Percentiles rank a stretch among this genome's conserved stretches.
phyloP scores from a whole-genome alignment of 306 rosid genomes.

The Comarum palustre region DNA sequence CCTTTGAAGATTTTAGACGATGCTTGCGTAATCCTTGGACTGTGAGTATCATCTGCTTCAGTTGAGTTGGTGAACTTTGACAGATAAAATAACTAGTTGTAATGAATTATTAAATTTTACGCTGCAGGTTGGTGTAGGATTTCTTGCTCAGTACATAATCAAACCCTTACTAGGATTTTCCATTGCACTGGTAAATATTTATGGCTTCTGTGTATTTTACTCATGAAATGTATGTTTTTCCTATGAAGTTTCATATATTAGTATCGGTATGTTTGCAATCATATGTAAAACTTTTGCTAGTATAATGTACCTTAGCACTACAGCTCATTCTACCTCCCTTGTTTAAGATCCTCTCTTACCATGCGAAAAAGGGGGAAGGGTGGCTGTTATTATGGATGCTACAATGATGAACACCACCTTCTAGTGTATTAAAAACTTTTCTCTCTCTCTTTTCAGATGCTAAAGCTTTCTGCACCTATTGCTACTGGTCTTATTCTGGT shows the following conservation, averaged over 20 bases:
- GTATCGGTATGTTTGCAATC: not conserved
- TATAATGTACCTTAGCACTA: not conserved
- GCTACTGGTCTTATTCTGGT: slow-evolving; percentile 97
- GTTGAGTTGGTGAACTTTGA: not conserved
- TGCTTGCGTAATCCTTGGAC: slow-evolving; percentile 94
- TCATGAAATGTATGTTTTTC: not conserved
- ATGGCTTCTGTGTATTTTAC: slow-evolving; percentile 5
- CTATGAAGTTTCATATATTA: not conserved
- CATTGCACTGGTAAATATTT: slow-evolving; percentile 60
- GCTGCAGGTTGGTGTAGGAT: slow-evolving; percentile 92
- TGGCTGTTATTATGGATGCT: not conserved
- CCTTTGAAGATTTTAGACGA: slow-evolving; percentile 85
- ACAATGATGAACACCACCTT: not conserved
- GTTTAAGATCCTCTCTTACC: not conserved
- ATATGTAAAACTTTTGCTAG: not conserved
- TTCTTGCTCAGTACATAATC: slow-evolving; percentile 88
- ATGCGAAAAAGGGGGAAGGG: not conserved
- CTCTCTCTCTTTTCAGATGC: slow-evolving; percentile 45
- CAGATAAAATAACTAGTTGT: not conserved
- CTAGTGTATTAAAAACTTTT: slow-evolving; percentile 10
- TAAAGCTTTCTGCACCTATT: slow-evolving; percentile 91
- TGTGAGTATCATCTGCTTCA: slow-evolving; percentile 34
- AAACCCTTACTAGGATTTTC: slow-evolving; percentile 80
- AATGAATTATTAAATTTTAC: slow-evolving; percentile 23
- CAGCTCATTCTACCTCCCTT: not conserved